Base-by-base conservation (phyloP, 352 stramenopile species). In the Globisporangium lucens region DNA sequence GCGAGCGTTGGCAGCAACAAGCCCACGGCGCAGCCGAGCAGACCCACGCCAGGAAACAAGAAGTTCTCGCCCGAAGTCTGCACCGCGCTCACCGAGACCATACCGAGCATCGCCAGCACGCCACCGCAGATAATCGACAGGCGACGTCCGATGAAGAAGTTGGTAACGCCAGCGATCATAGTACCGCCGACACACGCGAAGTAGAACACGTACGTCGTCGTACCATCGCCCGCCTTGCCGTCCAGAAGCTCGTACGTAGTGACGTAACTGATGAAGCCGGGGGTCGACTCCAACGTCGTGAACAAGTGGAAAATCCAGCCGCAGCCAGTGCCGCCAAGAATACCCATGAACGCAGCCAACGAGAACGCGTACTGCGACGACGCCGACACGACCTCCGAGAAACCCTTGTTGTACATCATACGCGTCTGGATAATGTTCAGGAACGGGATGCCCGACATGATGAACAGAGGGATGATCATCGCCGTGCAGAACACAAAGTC, bases 351-450 rank as follows among this genome's bases (percentile, higher is more conserved):
- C 13, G 86, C 80, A 24, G 86, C 85, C 3, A 95, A 74, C 20
- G 84, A 93, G 65, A 95, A 91, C 24, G 87, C 87, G 66, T 95
- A 93, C 75, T 95, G 87, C 33, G 86, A 93, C 46, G 87, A 94
- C 5, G 86, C 87, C 49, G 87, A 95, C 22, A 95, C 78, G 20
- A 93, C 87, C 58, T 94, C 81, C 2, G 85, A 93, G 63, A 95
- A 95, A 43, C 85, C 85, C 77, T 95, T 89, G 73, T 95, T 95
- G 83, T 94, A 95, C 87, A 95, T 95, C 87, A 95, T 95, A 67
- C 87, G 86, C 59, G 87, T 94, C 73, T 95, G 87, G 38, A 95
- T 89, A 17, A 93, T 89, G 69, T 94, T 94, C 49, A 95, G 61
- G 71, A 95, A 95, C 63, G 87, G 87, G 41, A 95, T 90, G 35